phyloP scores from a whole-genome alignment of 176 grass and related monocot genomes.

The Metroxylon sagu region DNA sequence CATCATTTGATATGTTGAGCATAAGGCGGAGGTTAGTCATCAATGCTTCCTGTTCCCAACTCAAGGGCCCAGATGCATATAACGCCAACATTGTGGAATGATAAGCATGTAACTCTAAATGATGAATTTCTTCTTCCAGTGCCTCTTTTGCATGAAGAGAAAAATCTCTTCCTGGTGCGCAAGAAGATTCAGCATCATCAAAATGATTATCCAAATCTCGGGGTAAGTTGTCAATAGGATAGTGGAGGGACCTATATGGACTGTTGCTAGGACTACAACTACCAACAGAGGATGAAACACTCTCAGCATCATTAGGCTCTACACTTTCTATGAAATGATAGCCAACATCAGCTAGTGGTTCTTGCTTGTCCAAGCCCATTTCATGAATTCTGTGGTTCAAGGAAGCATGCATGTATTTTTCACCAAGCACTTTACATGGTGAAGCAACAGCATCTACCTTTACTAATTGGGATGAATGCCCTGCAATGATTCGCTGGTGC shows the following conservation, averaged over 20 bases:
- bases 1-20: constrained; percentile 59
- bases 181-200: constrained; percentile 19
- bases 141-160: constrained; percentile 13
- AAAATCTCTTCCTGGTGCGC: constrained; percentile 16
- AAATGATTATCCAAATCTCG: background rate
- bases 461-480: background rate
- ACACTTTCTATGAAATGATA: background rate
- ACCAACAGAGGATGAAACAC: constrained; percentile 29
- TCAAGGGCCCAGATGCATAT: constrained; percentile 41
- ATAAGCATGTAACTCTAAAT: constrained; percentile 54
- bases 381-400: no score
- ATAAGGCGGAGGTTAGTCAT: constrained; percentile 47
- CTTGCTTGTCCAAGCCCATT: no score
- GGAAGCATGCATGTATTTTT: constrained; percentile 12
- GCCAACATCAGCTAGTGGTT: no score
- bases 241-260: constrained; percentile 12
- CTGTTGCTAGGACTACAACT: constrained; percentile 31
- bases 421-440: constrained; percentile 7
- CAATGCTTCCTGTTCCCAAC: constrained; percentile 54
- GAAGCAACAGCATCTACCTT: constrained; percentile 5
- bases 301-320: constrained; percentile 18
- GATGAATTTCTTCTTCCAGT: constrained; percentile 21
- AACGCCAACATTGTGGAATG: constrained; percentile 37
- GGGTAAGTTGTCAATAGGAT: constrained; percentile 13
- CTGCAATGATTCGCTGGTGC: background rate